Percentiles rank a stretch among this genome's conserved stretches.
phyloP scores from a whole-genome alignment of 1,284 basidiomycete species.

The Trametes versicolor region DNA sequence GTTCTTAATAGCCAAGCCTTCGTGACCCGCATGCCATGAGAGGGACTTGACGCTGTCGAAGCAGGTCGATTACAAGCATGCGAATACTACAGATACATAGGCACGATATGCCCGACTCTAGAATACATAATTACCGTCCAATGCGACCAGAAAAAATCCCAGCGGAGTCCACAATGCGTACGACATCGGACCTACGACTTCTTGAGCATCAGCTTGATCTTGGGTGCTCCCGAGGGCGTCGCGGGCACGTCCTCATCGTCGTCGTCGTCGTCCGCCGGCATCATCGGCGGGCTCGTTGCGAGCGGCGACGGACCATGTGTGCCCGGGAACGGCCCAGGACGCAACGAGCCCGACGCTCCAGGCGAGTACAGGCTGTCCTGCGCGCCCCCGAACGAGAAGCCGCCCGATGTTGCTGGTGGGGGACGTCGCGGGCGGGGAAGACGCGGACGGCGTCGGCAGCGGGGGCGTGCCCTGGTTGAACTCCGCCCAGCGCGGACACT shows the following conservation, averaged over 20 bases:
- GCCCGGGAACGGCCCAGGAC: conserved; percentile 55
- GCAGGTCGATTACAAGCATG: conserved; percentile 17
- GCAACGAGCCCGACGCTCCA: conserved; percentile 46
- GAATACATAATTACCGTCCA: conserved; percentile 19
- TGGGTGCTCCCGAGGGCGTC: conserved; percentile 63
- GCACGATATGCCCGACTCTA: conserved; percentile 3
- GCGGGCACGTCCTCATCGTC: conserved; percentile 52
- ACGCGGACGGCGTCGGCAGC: conserved; percentile 46
- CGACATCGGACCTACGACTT: conserved; percentile 40
- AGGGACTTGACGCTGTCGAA: neutral
- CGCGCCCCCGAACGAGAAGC: conserved; percentile 56
- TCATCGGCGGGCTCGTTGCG: conserved; percentile 82
- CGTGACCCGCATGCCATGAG: neutral
- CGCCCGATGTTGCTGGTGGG: conserved; percentile 49
- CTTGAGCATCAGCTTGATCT: conserved; percentile 74
- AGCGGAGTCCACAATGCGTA: neutral
- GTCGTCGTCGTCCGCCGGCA: conserved; percentile 57
- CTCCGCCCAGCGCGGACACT: conserved; percentile 93
- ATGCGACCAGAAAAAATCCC: neutral
- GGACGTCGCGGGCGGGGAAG: conserved; percentile 59
- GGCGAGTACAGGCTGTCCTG: conserved; percentile 40
- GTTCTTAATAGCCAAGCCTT: neutral
- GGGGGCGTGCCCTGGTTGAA: conserved; percentile 77
- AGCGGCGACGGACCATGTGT: conserved; percentile 75
- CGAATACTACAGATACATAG: conserved; percentile 25